Conservation (phyloP, 1,284 basidiomycete species). For the Ceratobasidium sp. region DNA sequence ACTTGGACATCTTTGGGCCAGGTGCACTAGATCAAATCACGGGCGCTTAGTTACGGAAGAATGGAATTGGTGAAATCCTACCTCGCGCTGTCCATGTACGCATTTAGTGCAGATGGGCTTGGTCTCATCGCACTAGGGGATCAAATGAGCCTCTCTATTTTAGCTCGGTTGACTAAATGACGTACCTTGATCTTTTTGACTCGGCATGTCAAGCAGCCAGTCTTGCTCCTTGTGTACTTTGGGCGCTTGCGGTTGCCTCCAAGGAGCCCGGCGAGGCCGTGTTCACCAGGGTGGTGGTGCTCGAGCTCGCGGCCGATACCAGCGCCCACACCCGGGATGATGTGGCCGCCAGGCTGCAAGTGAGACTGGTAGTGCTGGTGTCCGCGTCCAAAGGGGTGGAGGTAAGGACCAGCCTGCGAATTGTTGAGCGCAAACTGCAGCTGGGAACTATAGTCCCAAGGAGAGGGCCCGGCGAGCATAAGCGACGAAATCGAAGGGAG, state of each 20-base stretch:
- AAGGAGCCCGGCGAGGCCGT: slow-evolving; percentile 37
- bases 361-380: slow-evolving; percentile 45
- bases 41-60: slow-evolving; percentile 33
- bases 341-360: slow-evolving; percentile 38
- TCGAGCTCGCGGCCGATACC: slow-evolving; percentile 40
- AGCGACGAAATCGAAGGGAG: slow-evolving; percentile 44
- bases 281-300: slow-evolving; percentile 44
- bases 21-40: slow-evolving; percentile 68
- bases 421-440: slow-evolving; percentile 44
- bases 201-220: slow-evolving; percentile 85
- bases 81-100: slow-evolving; percentile 81
- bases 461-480: slow-evolving; percentile 33
- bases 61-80: slow-evolving; percentile 56
- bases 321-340: slow-evolving; percentile 40
- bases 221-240: slow-evolving; percentile 88
- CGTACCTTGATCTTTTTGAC: slow-evolving; percentile 88
- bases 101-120: slow-evolving; percentile 85
- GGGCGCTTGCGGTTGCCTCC: slow-evolving; percentile 72
- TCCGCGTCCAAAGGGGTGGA: slow-evolving; percentile 37
- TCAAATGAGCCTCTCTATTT: slow-evolving; percentile 30
- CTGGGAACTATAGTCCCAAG: slow-evolving; percentile 43
- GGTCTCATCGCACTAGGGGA: slow-evolving; percentile 78
- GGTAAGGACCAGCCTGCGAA: slow-evolving; percentile 32
- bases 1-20: slow-evolving; percentile 76
- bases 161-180: slow-evolving; percentile 44